These are phyloP conservation scores for Starmera amethionina DNA, from an alignment of 805 yeast genomes.

Conservation along the genomic window DNA sequence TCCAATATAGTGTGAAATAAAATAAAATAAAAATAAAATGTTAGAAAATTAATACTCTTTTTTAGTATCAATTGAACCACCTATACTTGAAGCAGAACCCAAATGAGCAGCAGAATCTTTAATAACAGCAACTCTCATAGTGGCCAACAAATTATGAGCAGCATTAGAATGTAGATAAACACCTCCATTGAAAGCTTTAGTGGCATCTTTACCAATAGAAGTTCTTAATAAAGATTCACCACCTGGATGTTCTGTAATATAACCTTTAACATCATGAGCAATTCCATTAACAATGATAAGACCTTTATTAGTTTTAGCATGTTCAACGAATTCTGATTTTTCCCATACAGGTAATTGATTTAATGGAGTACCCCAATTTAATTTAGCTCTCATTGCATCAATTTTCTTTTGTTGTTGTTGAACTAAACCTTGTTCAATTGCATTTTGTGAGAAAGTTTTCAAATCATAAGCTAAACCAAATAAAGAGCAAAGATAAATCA, in stretches of 20 bases:
- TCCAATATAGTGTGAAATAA: no score
- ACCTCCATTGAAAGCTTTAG: constrained; percentile 78
- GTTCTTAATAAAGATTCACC: constrained; percentile 65
- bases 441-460: constrained; percentile 59
- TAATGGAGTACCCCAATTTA: constrained; percentile 71
- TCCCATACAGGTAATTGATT: constrained; percentile 68
- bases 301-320: constrained; percentile 43
- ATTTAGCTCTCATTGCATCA: constrained; percentile 46
- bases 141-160: constrained; percentile 73
- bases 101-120: background rate
- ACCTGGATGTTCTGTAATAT: constrained; percentile 76
- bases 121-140: constrained; percentile 68
- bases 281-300: constrained; percentile 68
- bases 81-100: no score
- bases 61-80: no score
- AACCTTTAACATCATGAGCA: constrained; percentile 63
- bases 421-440: constrained; percentile 71
- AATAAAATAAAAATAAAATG: no score
- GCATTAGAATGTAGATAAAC: constrained; percentile 82
- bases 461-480: constrained; percentile 55
- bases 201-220: constrained; percentile 73
- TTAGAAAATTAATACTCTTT: no score
- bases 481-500: constrained; percentile 39
- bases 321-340: constrained; percentile 36
- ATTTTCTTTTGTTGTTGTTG: constrained; percentile 81